A percentile compares a stretch with the other conserved stretches of the same genome.
These are phyloP conservation scores for Debaryomycetaceae sp. DNA, from an alignment of 1,139 yeast species.

Conservation along the genomic window DNA sequence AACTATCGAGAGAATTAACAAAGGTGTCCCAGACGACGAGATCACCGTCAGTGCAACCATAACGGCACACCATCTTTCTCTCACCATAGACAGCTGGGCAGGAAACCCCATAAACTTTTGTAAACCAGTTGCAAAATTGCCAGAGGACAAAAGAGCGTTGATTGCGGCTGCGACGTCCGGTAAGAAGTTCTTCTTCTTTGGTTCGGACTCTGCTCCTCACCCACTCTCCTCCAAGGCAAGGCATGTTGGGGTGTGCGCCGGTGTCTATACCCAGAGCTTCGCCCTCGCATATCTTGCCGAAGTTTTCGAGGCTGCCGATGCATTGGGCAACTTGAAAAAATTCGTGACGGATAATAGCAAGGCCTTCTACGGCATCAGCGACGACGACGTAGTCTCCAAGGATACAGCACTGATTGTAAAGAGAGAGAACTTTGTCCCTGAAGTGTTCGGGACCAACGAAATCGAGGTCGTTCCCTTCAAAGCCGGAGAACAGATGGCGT, in stretches of 20 bases:
- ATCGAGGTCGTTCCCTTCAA: constrained; percentile 81
- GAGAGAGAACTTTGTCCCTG: constrained; percentile 56
- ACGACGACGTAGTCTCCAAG: constrained; percentile 36
- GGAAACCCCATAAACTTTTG: constrained; percentile 94
- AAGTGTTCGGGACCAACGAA: constrained; percentile 43
- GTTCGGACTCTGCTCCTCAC: constrained; percentile 98
- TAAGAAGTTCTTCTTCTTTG: constrained; percentile 89
- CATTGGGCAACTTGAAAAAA: constrained; percentile 60
- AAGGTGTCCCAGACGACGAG: constrained; percentile 16
- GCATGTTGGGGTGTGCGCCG: constrained; percentile 90
- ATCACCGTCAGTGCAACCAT: constrained; percentile 81
- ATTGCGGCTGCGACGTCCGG: constrained; percentile 90
- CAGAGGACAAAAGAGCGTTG: constrained; percentile 75
- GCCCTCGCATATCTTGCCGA: constrained; percentile 85
- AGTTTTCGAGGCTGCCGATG: constrained; percentile 65
- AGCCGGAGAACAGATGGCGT: constrained; percentile 72
- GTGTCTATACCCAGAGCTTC: constrained; percentile 87
- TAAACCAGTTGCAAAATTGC: constrained; percentile 96
- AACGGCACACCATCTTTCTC: constrained; percentile 89
- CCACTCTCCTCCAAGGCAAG: constrained; percentile 74
- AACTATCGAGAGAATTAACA: constrained; percentile 67
- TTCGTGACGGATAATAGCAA: constrained; percentile 79
- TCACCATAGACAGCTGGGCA: constrained; percentile 94
- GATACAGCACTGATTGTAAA: constrained; percentile 53
- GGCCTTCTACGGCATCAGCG: constrained; percentile 57